Percentiles rank a stretch among this genome's conserved stretches.
phyloP scores from a whole-genome alignment of 352 stramenopile genomes.

The Pythium utonaiense region DNA sequence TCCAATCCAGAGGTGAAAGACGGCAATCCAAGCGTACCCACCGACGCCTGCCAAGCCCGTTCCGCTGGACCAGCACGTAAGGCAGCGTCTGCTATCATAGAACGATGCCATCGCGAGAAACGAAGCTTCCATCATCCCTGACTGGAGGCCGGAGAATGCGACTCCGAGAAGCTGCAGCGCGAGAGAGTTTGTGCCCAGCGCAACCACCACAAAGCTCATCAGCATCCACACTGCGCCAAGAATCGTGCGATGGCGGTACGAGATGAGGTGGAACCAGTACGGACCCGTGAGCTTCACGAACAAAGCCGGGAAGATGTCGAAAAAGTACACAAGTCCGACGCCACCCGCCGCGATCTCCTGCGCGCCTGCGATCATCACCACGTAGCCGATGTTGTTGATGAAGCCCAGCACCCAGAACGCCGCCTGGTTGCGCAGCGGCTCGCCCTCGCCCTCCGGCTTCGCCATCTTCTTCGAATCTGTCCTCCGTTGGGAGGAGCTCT shows the following conservation, averaged over 20 bases:
- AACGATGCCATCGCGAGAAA: slow-evolving; percentile 86
- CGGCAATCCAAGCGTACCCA: slow-evolving; percentile 86
- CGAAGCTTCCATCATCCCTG: slow-evolving; percentile 87
- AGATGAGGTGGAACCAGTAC: slow-evolving; percentile 94
- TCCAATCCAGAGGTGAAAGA: slow-evolving; percentile 62
- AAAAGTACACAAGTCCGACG: slow-evolving; percentile 91
- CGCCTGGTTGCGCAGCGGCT: slow-evolving; percentile 56
- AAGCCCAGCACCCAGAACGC: slow-evolving; percentile 92
- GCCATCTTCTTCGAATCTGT: not conserved
- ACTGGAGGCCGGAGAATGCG: slow-evolving; percentile 82
- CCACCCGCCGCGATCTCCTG: slow-evolving; percentile 90
- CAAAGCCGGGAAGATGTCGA: slow-evolving; percentile 88
- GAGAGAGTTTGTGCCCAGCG: slow-evolving; percentile 46
- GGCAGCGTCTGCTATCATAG: slow-evolving; percentile 69
- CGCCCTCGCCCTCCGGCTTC: slow-evolving; percentile 7
- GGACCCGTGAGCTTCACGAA: slow-evolving; percentile 87
- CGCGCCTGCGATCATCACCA: slow-evolving; percentile 93
- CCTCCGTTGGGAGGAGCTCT: no score
- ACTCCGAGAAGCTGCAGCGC: slow-evolving; percentile 86
- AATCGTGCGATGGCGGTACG: slow-evolving; percentile 79
- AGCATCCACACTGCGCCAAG: slow-evolving; percentile 77
- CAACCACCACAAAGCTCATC: slow-evolving; percentile 76
- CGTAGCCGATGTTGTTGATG: slow-evolving; percentile 92
- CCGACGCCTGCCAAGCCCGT: slow-evolving; percentile 91
- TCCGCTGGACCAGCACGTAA: slow-evolving; percentile 92